Evolutionary conservation across 306 rosid species (phyloP), one percentile per base, ranked within the genome.

Genomic region (Cucurbita ficifolia): DNA sequence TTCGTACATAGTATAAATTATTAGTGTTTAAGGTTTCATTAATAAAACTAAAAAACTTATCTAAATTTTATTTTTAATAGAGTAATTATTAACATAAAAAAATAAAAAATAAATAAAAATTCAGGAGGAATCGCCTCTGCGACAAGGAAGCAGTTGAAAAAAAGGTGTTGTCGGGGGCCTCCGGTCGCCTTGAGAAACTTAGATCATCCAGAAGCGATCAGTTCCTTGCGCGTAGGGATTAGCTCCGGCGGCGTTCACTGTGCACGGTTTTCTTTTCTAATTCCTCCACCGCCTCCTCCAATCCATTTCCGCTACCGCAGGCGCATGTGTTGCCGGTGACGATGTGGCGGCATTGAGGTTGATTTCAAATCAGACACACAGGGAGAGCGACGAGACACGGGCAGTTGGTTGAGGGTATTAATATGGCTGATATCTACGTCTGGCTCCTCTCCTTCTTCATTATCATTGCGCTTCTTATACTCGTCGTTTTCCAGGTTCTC

Each of bases 381-480:
- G 52, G 65, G 21, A 56, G 53, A 2, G n/a, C 33, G 71, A 5
- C 53, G 11, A 48, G 46, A 60, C 46, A 53, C 13, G 1, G n/a
- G n/a, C 36, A 68, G 21, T 14, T 14, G 24, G 45, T 18, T 65
- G 29, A 76, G 75, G 51, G 65, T 60, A 53, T 63, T 76, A 80
- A 60, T 73, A 92, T 94, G 99, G 96, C 68, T 56, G 96, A 85
- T 84, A 86, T 94, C 4, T 80, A 72, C 38, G 85, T 80, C 19
- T 94, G 99, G 99, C 91, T 94, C 42, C 56, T 94, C 77, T 91
- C 97, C 84, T 94, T 94, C 88, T 85, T 94, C 84, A 78, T 88
- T 75, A 85, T 94, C 69, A 85, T 94, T 16, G 82, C 88, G 71
- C 83, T 94, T 55, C 95, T 94, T 53, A 78, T 81, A 69, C 82